phyloP scores from a whole-genome alignment of 2,329 filamentous ascomycete genomes.

The Diaporthe citri region DNA sequence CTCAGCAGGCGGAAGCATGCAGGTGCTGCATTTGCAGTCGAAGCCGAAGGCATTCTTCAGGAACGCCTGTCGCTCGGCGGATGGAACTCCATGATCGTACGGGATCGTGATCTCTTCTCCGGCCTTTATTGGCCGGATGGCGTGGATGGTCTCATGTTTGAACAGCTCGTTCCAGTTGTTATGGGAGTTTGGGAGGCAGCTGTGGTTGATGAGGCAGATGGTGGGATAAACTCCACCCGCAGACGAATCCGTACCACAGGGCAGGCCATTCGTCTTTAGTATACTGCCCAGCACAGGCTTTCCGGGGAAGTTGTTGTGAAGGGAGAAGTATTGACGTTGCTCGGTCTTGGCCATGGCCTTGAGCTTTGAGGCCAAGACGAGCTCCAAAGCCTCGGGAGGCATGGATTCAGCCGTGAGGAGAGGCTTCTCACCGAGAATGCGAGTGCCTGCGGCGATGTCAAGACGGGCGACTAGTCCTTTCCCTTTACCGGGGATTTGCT shows the following conservation, averaged over 20 bases:
- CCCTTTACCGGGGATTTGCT: not conserved
- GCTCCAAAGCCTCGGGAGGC: not conserved
- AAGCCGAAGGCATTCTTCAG: not conserved
- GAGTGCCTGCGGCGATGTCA: constrained; percentile 27
- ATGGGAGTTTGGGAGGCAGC: constrained; percentile 49
- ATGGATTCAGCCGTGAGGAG: not conserved
- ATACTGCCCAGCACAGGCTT: constrained; percentile 45
- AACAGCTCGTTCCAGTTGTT: constrained; percentile 47
- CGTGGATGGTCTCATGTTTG: constrained; percentile 49
- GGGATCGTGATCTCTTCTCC: constrained; percentile 50
- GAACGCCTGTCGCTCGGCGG: constrained; percentile 7
- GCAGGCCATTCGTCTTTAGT: constrained; percentile 50
- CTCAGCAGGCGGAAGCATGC: not conserved
- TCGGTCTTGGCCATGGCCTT: constrained; percentile 3
- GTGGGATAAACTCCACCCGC: constrained; percentile 47
- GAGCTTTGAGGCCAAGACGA: not conserved
- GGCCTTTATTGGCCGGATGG: constrained; percentile 45
- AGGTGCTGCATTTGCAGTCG: constrained; percentile 20
- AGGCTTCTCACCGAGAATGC: constrained; percentile 28
- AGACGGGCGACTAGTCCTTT: constrained; percentile 17
- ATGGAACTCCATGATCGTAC: constrained; percentile 41
- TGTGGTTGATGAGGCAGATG: constrained; percentile 52
- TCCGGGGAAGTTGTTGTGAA: constrained; percentile 51
- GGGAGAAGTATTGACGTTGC: constrained; percentile 30
- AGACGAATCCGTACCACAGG: constrained; percentile 44